Base-by-base conservation (phyloP, 2,329 filamentous ascomycete genomes). In the Diplodia intermedia region DNA sequence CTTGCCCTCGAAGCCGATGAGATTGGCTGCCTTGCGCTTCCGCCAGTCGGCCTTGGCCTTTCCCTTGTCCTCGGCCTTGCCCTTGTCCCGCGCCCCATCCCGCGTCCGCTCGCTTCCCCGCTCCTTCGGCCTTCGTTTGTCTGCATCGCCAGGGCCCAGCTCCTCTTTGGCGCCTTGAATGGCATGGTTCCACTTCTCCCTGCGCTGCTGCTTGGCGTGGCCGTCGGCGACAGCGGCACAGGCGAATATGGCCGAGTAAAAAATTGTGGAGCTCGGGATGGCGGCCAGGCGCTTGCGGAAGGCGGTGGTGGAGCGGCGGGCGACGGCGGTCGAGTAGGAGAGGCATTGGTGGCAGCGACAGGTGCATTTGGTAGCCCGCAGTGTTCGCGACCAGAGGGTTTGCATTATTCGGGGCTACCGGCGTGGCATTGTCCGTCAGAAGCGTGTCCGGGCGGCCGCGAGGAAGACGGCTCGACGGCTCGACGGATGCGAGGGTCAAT, bases 181-280 rank as follows among this genome's bases (percentile, higher is more conserved):
- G 68, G 86, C 85, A 23, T 79, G 75, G 66, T 92, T 89, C 80
- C 91, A 86, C 71, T 89, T 84, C 70, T 82, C 82, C 56, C 86
- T 83, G 70, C 87, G 82, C 50, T 82, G 80, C 66, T 86, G 82
- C 75, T 92, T 91, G 36, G 80, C 76, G 33, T 82, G 81, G 6
- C 86, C 86, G 75, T 93, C 90, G 36, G 86, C 80, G 3, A 90
- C 80, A 12, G 89, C 85, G 1, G 89, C 89, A 2, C 87, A 86
- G 5, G 88, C 89, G 73, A 91, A 86, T 66, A 90, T 85, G 40
- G 88, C 86, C 31, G 89, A 89, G 74, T 91, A 92, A 75, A 85
- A 86, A 49, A 90, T 86, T 29, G 89, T 91, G 40, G 79, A 80
- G 2, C 74, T 90, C 83, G 69, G 89, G 71, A 79, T 88, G 81